Evolutionary conservation across 2,329 filamentous ascomycete species (phyloP).

Genomic region (Aspergillus pseudotamarii): DNA sequence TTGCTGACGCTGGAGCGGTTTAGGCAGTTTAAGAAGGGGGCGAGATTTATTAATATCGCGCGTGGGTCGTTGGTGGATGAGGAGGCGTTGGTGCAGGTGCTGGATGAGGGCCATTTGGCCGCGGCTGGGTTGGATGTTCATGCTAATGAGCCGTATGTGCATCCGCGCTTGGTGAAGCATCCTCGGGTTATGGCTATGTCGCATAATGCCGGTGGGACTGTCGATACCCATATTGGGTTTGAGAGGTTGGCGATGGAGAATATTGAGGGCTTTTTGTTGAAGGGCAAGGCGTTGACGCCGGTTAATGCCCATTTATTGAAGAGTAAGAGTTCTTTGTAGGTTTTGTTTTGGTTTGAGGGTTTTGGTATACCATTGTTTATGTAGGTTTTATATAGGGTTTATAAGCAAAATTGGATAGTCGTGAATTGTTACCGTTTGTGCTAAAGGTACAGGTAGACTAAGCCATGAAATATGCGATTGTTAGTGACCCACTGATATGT

Average conservation of each 20-base stretch:
- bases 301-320: slow-evolving; percentile 63
- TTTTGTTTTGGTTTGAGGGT: not conserved
- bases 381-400: rapidly evolving
- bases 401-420: not conserved
- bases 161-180: slow-evolving; percentile 45
- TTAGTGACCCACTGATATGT: too few relatives aligned
- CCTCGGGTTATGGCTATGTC: slow-evolving; percentile 49
- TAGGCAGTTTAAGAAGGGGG: slow-evolving; percentile 51
- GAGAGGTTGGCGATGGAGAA: slow-evolving; percentile 53
- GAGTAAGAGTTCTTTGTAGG: slow-evolving; percentile 18
- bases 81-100: slow-evolving; percentile 48
- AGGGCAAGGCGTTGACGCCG: slow-evolving; percentile 49
- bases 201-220: slow-evolving; percentile 53
- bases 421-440: too few relatives aligned
- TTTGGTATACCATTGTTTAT: not conserved
- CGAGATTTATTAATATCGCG: slow-evolving; percentile 55
- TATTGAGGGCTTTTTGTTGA: slow-evolving; percentile 36
- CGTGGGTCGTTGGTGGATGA: slow-evolving; percentile 56
- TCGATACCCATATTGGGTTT: slow-evolving; percentile 55
- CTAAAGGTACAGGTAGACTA: too few relatives aligned
- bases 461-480: too few relatives aligned
- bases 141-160: slow-evolving; percentile 56
- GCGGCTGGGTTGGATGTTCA: slow-evolving; percentile 59
- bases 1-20: slow-evolving; percentile 48
- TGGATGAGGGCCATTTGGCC: slow-evolving; percentile 51